Evolutionary conservation across 331 rosid genomes (phyloP), one percentile per base, ranked within the genome.

Genomic region (Acacia pycnantha): DNA sequence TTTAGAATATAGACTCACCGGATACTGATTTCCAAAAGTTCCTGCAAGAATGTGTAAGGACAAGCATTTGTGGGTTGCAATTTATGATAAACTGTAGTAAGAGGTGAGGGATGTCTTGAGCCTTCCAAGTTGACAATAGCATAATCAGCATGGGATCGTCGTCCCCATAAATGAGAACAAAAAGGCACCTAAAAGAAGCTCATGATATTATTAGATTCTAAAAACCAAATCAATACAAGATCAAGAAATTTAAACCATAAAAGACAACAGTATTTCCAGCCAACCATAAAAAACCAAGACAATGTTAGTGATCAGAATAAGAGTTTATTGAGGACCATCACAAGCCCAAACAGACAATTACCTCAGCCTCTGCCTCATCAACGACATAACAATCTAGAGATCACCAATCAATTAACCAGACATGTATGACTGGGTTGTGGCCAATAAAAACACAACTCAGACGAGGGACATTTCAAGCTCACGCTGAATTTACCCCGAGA

Each of bases 11-110:
- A 40, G 82, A 85, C 97, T 92, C 86, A 95, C 99, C 0, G 97
- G 98, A 77, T 89, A 90, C 47, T 92, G 87, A 37, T 89, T 91
- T 72, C 97, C 91, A 77, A 93, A 77, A 95, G 87, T 26, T 90
- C 91, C 88, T 95, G 96, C 83, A 90, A 84, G 88, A 92, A 93
- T 61, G 97, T 89, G 83, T 87, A 92, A 14, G 94, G 92, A 77
- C 93, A 83, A 74, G 92, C 85, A 82, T 64, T 76, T 43, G 92
- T 82, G 22, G 96, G 94, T 79, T 93, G 91, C 84, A 90, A 81
- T 44, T 88, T 91, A 83, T 87, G 29, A 27, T 1, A 27, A 27
- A 27, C 29, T 27, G 29, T 27, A 27, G 98, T 82, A 19, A 95
- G 92, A 82, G 98, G 98, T 22, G 93, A 65, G 0, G 89, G 91